phyloP scores from a whole-genome alignment of 768 basidiomycete genomes.

The Pleurotus sapidus region DNA sequence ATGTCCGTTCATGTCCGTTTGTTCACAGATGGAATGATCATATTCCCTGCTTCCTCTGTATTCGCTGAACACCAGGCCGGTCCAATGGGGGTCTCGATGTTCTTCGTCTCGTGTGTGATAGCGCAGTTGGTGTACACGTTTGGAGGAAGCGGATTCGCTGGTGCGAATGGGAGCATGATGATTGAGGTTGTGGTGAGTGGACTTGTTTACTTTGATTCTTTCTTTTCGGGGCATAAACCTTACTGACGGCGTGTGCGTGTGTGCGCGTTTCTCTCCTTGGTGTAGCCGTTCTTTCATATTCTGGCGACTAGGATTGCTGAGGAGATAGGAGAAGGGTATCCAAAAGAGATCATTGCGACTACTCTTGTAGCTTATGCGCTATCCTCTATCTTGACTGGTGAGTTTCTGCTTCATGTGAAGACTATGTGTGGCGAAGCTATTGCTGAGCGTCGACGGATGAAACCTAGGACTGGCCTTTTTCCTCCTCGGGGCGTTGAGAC shows the following conservation, averaged over 20 bases:
- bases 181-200: slow-evolving; percentile 85
- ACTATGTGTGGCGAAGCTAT: too few relatives aligned
- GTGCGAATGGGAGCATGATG: slow-evolving; percentile 96
- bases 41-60: slow-evolving; percentile 82
- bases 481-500: slow-evolving; percentile 76
- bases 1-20: too few relatives aligned
- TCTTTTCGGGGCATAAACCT: not conserved
- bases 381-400: slow-evolving; percentile 85
- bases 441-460: too few relatives aligned
- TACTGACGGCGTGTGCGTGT: too few relatives aligned
- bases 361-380: slow-evolving; percentile 88
- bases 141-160: slow-evolving; percentile 87
- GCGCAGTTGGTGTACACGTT: slow-evolving; percentile 83
- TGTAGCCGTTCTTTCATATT: slow-evolving; percentile 92
- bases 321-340: slow-evolving; percentile 68
- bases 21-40: slow-evolving; percentile 84
- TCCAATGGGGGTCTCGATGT: slow-evolving; percentile 91
- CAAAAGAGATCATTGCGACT: slow-evolving; percentile 79
- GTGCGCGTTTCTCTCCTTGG: too few relatives aligned
- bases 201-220: slow-evolving; percentile 22
- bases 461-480: slow-evolving; percentile 73
- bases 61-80: slow-evolving; percentile 69
- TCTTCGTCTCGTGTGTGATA: slow-evolving; percentile 78
- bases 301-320: slow-evolving; percentile 73
- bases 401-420: too few relatives aligned